Evolutionary conservation across 805 yeast genomes (phyloP), one percentile per base, ranked within the genome.

Genomic region (Candida stauntonica): DNA sequence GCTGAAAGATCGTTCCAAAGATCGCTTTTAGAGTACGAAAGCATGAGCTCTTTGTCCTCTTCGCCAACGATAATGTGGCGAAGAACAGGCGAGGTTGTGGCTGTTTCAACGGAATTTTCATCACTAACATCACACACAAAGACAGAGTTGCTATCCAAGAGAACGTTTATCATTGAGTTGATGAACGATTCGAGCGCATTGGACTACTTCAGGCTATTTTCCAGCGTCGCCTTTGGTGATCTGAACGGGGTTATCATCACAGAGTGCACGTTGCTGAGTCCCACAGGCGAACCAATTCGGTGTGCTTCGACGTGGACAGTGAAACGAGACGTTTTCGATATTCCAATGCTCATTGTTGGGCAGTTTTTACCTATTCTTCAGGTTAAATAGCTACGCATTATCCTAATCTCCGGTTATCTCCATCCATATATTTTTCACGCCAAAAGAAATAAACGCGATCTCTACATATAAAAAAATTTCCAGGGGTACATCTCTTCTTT

Each of bases 221-320:
- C 85, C 54, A 45, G 52, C 13, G 56, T 56, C 4, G 60, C 94
- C 0, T 83, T 84, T 59, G 60, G 64, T 14, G 69, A 63, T 33
- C 51, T 63, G 8, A 46, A 64, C 41, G 68, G 67, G 12, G 66
- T 63, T 17, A 60, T 62, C 9, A 62, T 67, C 46, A 61, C 67
- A 17, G 61, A 62, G 38, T 61, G 70, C 39, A 66, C 67, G 8
- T 41, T 68, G 28, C 38, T 66, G 31, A 55, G 62, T 30, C 70
- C 67, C 8, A 57, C 50, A 33, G 62, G 59, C 1, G 61, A 61
- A 15, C 60, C 54, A 39, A 71, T 80, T 17, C 76, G 76, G 43
- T 84, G 88, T 51, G 80, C 88, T 28, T 78, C 86, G 29, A 86
- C 86, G 13, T 83, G 93, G 88, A 86, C 95, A 0, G 86, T 86